Conservation (phyloP, 2,329 filamentous ascomycete genomes). For the Beauveria sp. region DNA sequence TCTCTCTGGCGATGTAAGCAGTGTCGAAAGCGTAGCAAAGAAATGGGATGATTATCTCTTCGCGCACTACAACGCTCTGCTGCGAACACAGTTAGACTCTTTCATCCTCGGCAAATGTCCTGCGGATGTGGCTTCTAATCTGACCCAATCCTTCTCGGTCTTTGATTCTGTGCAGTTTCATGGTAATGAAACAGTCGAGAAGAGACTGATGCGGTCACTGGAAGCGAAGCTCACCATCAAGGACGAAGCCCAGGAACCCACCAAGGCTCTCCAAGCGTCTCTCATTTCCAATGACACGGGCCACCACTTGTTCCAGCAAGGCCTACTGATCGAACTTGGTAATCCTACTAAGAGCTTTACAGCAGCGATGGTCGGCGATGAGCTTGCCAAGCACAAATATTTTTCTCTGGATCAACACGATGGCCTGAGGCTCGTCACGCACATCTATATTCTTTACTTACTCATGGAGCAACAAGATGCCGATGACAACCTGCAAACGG, state of each 20-base stretch:
- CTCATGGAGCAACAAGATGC: constrained; percentile 52
- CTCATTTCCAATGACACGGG: constrained; percentile 59
- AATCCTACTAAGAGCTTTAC: neutral
- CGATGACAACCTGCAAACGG: neutral
- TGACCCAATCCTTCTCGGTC: constrained; percentile 51
- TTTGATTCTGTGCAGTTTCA: constrained; percentile 60
- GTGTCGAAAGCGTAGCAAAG: constrained; percentile 67
- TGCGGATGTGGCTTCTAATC: constrained; percentile 42
- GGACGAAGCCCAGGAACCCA: constrained; percentile 53
- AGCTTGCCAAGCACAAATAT: constrained; percentile 37
- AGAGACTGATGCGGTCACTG: constrained; percentile 53
- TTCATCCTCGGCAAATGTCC: constrained; percentile 54
- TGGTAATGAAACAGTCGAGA: constrained; percentile 43
- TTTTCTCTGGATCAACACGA: constrained; percentile 52
- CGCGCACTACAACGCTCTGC: constrained; percentile 76
- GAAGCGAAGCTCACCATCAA: constrained; percentile 48
- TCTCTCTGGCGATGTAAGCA: constrained; percentile 74
- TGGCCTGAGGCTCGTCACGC: constrained; percentile 60
- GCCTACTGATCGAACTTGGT: constrained; percentile 27
- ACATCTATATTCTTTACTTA: constrained; percentile 58
- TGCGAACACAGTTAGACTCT: constrained; percentile 71
- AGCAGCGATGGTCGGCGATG: constrained; percentile 19
- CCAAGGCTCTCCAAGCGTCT: constrained; percentile 70
- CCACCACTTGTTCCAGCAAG: constrained; percentile 52
- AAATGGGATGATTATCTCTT: constrained; percentile 85